Conservation (phyloP, 192 early-diverging fungal genomes). For the Chytriomyces sp. region DNA sequence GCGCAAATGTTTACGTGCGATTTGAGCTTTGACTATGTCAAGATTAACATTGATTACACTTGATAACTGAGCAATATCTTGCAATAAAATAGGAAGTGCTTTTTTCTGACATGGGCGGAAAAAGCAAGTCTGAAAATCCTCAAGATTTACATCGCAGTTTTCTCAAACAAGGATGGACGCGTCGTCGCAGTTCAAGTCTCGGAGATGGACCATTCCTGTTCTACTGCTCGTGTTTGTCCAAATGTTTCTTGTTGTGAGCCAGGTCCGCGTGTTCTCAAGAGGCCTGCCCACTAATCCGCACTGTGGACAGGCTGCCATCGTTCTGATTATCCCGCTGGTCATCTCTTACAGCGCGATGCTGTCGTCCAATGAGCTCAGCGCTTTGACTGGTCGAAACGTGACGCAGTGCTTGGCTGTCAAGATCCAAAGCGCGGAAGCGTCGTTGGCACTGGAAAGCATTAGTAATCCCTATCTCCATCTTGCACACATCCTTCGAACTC, state of each 20-base stretch:
- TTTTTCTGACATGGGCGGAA: no score
- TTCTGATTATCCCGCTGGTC: background rate
- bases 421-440: background rate
- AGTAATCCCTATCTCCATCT: background rate
- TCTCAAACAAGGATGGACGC: no score
- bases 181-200: background rate
- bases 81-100: no score
- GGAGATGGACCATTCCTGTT: background rate
- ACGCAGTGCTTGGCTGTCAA: background rate
- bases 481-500: no score
- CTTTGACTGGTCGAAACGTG: background rate
- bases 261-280: background rate
- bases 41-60: conserved; percentile 88
- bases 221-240: conserved; percentile 1
- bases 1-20: conserved; percentile 95
- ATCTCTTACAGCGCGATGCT: background rate
- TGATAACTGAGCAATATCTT: no score
- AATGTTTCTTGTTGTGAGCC: background rate
- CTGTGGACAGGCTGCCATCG: background rate
- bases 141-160: no score
- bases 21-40: conserved; percentile 90
- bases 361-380: background rate
- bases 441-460: background rate
- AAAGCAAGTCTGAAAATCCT: no score
- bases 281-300: background rate